phyloP scores from a whole-genome alignment of 1,284 basidiomycete species.

The Fomitopsis betulina region DNA sequence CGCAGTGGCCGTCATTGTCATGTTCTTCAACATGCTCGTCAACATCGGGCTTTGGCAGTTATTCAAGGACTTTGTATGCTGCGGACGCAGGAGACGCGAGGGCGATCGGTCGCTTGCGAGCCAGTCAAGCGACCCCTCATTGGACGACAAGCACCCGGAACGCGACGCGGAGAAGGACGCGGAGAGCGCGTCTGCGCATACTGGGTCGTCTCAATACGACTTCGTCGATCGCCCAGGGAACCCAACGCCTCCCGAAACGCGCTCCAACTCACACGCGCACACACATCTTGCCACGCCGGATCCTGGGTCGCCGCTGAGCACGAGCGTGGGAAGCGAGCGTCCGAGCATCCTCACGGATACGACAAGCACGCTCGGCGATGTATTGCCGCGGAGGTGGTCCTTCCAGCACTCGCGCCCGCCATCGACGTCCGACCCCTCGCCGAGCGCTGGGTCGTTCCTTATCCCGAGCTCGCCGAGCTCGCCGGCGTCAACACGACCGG shows the following conservation, averaged over 20 bases:
- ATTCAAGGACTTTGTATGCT: constrained; percentile 16
- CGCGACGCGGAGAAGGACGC: constrained; percentile 27
- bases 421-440: constrained; percentile 30
- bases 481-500: constrained; percentile 14
- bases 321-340: constrained; percentile 37
- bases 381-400: constrained; percentile 42
- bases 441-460: constrained; percentile 12
- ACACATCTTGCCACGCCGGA: not conserved
- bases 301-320: constrained; percentile 2
- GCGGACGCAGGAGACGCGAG: constrained; percentile 12
- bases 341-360: constrained; percentile 40
- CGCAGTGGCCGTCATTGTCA: constrained; percentile 52
- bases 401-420: constrained; percentile 34
- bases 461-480: constrained; percentile 11
- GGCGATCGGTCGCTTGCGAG: constrained; percentile 20
- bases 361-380: constrained; percentile 36
- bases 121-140: constrained; percentile 13
- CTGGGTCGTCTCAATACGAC: constrained; percentile 18
- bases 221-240: constrained; percentile 40
- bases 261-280: constrained; percentile 23
- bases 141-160: constrained; percentile 14
- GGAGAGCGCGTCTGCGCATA: constrained; percentile 11
- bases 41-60: constrained; percentile 34
- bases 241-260: constrained; percentile 35
- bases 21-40: constrained; percentile 55